Base-by-base conservation (phyloP, 768 basidiomycete genomes). In the Chalciporus chontae region DNA sequence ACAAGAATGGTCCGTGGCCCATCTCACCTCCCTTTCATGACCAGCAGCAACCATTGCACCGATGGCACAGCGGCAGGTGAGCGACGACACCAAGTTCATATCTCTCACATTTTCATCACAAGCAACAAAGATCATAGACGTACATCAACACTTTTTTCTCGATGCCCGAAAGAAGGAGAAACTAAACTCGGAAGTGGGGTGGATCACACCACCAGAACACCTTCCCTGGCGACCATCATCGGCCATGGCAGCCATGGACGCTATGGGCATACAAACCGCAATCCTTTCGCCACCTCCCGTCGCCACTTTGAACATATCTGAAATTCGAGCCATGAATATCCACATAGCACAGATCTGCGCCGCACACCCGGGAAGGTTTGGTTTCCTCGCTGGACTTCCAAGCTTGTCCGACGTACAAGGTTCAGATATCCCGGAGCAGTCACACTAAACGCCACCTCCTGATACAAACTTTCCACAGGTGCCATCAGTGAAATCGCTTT, bases 131-230 rank as follows among this genome's bases (percentile, higher is more conserved):
- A 59, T 58, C 34, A 54, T 90, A 57, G 87, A 90, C 63, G 68
- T 88, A n/a, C 87, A 90, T 60, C 87, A 89, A 66, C 87, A 90
- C 60, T 80, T 80, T 61, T 87, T 89, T 58, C 76, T 84, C 3
- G 62, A 74, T 14, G 70, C 74, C 41, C 65, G 81, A 40, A 53
- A 74, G 52, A 84, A 86, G 57, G 66, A 59, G 23, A 68, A 68
- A 21, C 66, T 65, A 34, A 80, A 79, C 51, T 51, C 62, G 10
- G 59, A 70, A 10, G 62, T 83, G 18, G 85, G 85, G 17, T 89
- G 82, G 80, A 71, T 67, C 47, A 80, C 83, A 1, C 85, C 87
- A 1, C 54, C 69, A 32, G 85, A 76, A 55, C 81, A 83, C 58
- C 63, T 87, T 23, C 85, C 85, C 15, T 88, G 87, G 87, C 70